phyloP scores from a whole-genome alignment of 2,329 filamentous ascomycete species.

The Nemania abortiva region DNA sequence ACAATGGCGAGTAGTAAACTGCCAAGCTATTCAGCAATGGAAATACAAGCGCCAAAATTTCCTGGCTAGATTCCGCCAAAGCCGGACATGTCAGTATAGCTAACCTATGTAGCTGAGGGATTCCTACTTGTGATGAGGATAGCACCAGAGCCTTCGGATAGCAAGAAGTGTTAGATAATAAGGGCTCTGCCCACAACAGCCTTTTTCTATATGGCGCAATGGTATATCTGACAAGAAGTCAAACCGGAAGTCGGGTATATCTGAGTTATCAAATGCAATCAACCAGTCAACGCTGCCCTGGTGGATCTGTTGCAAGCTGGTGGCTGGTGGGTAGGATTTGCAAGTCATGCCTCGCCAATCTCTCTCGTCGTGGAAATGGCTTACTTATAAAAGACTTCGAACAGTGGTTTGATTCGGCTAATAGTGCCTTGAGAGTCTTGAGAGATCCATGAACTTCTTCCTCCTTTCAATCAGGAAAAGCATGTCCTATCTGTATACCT shows the following conservation, averaged over 20 bases:
- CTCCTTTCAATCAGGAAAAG: no score
- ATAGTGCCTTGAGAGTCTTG: no score
- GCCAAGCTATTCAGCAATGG: neutral
- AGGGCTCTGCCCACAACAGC: no score
- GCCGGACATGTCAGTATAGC: neutral
- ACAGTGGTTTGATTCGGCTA: no score
- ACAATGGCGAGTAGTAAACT: neutral
- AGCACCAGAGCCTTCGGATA: neutral
- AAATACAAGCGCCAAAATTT: neutral
- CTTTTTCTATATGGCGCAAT: no score
- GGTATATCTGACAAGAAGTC: neutral
- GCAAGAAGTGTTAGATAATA: no score
- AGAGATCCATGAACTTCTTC: no score
- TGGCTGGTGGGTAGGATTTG: neutral
- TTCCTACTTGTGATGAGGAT: neutral
- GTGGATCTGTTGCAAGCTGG: neutral
- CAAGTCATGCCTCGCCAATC: neutral
- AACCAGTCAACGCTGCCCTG: neutral
- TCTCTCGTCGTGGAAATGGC: no score
- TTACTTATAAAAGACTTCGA: no score
- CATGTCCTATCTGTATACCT: no score
- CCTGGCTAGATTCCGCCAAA: neutral
- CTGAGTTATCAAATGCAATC: neutral
- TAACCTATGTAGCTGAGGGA: neutral
- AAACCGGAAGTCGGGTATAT: neutral